Evolutionary conservation across 257 asterid species (phyloP).

Genomic region (Lycium ferocissimum): DNA sequence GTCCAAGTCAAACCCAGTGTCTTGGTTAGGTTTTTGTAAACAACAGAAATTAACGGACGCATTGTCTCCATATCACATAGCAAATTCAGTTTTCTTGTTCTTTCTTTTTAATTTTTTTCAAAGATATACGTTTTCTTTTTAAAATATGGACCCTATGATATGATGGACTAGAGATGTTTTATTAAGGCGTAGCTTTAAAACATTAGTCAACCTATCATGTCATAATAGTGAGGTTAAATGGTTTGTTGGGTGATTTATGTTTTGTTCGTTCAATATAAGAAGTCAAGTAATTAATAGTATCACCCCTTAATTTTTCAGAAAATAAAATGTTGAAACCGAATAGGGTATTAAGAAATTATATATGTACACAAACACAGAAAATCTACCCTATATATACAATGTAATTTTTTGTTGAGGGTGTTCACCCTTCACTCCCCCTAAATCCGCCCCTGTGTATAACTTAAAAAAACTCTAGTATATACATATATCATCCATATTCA

Average conservation of each 20-base stretch:
- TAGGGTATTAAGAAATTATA: no score
- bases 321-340: background rate
- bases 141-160: constrained; percentile 6
- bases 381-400: no score
- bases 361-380: no score
- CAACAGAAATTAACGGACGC: constrained; percentile 10
- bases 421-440: no score
- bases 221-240: background rate
- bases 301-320: background rate
- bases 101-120: background rate
- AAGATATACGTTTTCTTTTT: background rate
- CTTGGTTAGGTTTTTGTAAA: constrained; percentile 6
- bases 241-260: background rate
- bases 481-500: no score
- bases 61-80: constrained; percentile 6
- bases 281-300: background rate
- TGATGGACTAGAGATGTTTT: background rate
- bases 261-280: background rate
- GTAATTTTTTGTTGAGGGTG: no score
- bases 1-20: background rate
- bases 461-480: no score
- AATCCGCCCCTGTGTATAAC: no score
- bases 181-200: background rate
- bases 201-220: background rate
- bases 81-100: constrained; percentile 14